Base-by-base conservation (phyloP, 148 eudicot genomes). In the Selenicereus undatus region DNA sequence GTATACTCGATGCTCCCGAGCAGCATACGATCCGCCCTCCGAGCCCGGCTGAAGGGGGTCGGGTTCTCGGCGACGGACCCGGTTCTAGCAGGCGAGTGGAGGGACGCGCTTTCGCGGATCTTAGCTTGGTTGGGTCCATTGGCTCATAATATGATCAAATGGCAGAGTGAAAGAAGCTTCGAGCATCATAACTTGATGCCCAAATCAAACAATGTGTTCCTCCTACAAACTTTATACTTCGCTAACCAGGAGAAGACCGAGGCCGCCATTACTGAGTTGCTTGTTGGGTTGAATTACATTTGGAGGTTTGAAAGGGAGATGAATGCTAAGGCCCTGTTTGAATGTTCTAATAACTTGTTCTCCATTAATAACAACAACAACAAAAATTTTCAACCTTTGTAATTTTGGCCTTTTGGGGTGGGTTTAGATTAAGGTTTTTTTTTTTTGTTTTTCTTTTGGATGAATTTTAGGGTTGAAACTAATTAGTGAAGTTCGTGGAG, bases 291-390 rank as follows among this genome's bases (percentile, higher is more conserved):
- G 86, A 95, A 95, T 83, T 95, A 95, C 50, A 90, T 95, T 43
- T 95, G 99, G 97, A 89, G 97, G 78, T 95, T 93, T 68, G 97
- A 93, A 45, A 84, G 98, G 68, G 97, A 95, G 85, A 93, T 93
- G 94, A 93, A 93, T 82, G 94, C 97, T 7, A 93, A 89, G 82
- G 94, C 95, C 50, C 88, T 93, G 84, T 82, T 93, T 78, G 90
- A 89, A 66, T 91, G 84, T 78, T 84, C 86, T 29, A 78, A 84
- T 16, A 39, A 39, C 43, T 84, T 74, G 73, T 84, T 84, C 81
- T 60, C 77, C 83, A 84, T 75, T 13, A 79, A 73, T 4, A 76
- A 76, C 78, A 76, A 58, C 32, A 32, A 32, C 32, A 39, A 39
- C 74, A 80, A 84, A 32, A 84, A 36, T 54, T 76, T 58, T 32